phyloP scores from a whole-genome alignment of 2,329 filamentous ascomycete species.

The Fusarium algeriense region DNA sequence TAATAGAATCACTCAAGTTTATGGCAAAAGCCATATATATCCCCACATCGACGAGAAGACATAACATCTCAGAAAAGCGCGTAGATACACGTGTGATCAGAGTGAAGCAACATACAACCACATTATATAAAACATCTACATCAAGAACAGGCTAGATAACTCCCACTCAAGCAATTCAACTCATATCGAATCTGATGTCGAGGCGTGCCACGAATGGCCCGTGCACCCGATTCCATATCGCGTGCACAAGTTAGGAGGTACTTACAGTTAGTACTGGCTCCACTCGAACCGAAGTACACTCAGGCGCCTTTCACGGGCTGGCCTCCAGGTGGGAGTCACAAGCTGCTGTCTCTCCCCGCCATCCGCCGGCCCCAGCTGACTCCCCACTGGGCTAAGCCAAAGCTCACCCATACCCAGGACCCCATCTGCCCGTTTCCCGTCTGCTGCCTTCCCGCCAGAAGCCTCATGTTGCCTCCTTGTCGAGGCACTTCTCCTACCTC shows the following conservation, averaged over 20 bases:
- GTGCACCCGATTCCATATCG: slow-evolving; percentile 25
- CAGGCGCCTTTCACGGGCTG: slow-evolving; percentile 13
- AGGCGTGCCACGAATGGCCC: slow-evolving; percentile 24
- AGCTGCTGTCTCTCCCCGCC: slow-evolving; percentile 26
- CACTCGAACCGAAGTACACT: slow-evolving; percentile 21
- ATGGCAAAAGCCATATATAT: background rate
- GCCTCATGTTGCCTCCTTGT: slow-evolving; percentile 23
- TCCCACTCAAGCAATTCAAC: slow-evolving; percentile 10
- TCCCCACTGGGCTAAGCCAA: slow-evolving; percentile 19
- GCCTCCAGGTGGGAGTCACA: slow-evolving; percentile 32
- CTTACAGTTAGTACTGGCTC: slow-evolving; percentile 5
- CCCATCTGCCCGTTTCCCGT: slow-evolving; percentile 13
- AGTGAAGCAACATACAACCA: fast-evolving
- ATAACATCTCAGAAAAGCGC: background rate
- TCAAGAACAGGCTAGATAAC: background rate
- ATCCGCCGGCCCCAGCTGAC: slow-evolving; percentile 41
- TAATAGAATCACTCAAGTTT: background rate
- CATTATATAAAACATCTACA: background rate
- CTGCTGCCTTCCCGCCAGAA: slow-evolving; percentile 26
- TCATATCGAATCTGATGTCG: slow-evolving; percentile 10
- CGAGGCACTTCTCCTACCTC: slow-evolving; percentile 6
- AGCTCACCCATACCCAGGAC: slow-evolving; percentile 14
- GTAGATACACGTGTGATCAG: background rate
- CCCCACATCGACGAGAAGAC: background rate
- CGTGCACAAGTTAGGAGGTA: slow-evolving; percentile 7